Evolutionary conservation across 192 early-diverging fungal genomes (phyloP), one percentile per base, ranked within the genome.

Genomic region (Backusella psychrophila): DNA sequence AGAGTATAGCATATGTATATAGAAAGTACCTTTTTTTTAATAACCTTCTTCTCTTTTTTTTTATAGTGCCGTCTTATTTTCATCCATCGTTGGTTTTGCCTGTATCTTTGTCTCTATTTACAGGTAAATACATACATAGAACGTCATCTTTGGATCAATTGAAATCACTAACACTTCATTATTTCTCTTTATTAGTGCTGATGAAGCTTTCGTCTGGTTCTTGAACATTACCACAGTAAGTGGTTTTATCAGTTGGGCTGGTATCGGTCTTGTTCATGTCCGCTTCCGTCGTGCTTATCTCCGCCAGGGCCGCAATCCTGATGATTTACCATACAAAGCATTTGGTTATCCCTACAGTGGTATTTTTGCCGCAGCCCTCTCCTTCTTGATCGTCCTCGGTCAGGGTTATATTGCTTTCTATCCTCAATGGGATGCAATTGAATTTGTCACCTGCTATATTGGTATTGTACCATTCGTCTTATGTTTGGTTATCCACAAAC

Each of bases 171-270:
- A 70, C 3, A 23, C 9, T 12, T 26, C 11, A 12, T 29, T 29
- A 12, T 31, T 29, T 14, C 19, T 63, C 56, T 5, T 26, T 29
- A 69, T 42, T 59, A 86, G 84, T 33, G 77, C 82, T 11, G 76
- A 73, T 23, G 80, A 52, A 19, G 73, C 85, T 56, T 96, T 94
- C 69, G 75, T 78, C n/a, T 91, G 88, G 80, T 77, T 91, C 34
- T 73, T 91, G 67, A 87, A 84, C 46, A 77, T 91, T 8, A 85
- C 91, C 23, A 91, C 93, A 0, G 88, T 95, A 15, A 85, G 91
- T 3, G 92, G 93, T 23, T 93, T 96, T 76, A 82, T 91, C n/a
- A 93, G 91, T 78, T 95, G 95, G 95, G 41, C 91, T 23, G 93
- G 92, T 69, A 95, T 95, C 77, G 85, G 87, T 42, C 49, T 93